Evolutionary conservation across 306 rosid genomes (phyloP), one percentile per base, ranked within the genome.

Genomic region (Chamaecrista fasciculata): DNA sequence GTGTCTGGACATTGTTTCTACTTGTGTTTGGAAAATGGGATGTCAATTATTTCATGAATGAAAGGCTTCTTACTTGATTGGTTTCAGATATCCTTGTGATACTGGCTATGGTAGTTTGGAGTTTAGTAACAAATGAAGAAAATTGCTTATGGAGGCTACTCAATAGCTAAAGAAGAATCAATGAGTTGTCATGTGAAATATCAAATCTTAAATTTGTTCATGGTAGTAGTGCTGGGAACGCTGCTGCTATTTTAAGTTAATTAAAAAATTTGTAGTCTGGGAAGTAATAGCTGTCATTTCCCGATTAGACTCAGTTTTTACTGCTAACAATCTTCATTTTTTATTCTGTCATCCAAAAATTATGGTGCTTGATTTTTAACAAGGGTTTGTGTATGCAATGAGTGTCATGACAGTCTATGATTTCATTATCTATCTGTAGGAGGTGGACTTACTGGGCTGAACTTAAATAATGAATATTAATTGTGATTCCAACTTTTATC

Each of bases 401-500:
- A 26, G 43, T 79, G 24, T 40, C 66, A 42, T 56, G 73, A 39
- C 3, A 24, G 25, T 75, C 19, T 28, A 21, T 67, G 21, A 12
- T 25, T 57, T 50, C 26, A 4, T 42, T 42, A 42, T 23, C 16
- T 49, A 18, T 18, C 31, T 19, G 20, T 28, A 60, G 16, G 43
- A n/a, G 66, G 44, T 62, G 19, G 31, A 40, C 14, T 62, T 33
- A 24, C 64, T 46, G 31, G 23, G 60, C 18, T 34, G 19, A 20
- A n/a, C 34, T 34, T 33, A 18, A 28, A 34, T 75, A 23, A 70
- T 28, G 44, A 70, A 49, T 62, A 18, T 14, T 58, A 63, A 46
- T 55, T 71, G 34, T 76, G 60, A 71, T 66, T 67, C 47, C 21
- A 18, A 43, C 44, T 34, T 60, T 67, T 46, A 55, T 61, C 39